Base-by-base conservation (phyloP, 257 asterid species). In the Scutellaria galericulata region DNA sequence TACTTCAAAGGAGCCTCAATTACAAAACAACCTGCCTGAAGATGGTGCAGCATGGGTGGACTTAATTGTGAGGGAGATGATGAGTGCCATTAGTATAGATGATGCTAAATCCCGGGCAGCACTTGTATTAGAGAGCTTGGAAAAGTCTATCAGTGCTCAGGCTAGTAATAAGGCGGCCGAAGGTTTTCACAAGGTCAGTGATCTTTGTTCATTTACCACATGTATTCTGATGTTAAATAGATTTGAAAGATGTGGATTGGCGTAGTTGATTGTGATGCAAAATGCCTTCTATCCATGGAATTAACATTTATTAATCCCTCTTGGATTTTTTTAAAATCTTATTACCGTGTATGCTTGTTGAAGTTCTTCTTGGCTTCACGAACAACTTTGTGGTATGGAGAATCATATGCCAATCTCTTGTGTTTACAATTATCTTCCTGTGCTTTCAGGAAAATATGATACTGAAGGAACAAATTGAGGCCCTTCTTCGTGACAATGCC, bases 31-130 rank as follows among this genome's bases (percentile, higher is more conserved):
- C 67, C 68, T 78, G 71, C 92, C 93, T n/a, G 78, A 9, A 54
- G 85, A 84, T 75, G 98, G 98, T 72, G 85, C 86, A 0, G 90
- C 84, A 59, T 90, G 97, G 97, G 95, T 90, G 61, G 92, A 93
- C 74, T 75, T 88, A 55, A 53, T 93, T 66, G 92, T 93, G 68
- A 79, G 59, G 57, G 96, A 93, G 85, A 85, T 93, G 96, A 75
- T 66, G 73, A 77, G 60, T 67, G 91, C 98, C 75, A 79, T 84
- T 37, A 93, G 85, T 83, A 68, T 91, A 13, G 92, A 89, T 70
- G 96, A 93, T 69, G 98, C 96, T 61, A 88, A 79, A 78, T 62
- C 77, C 48, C 88, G 96, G 12, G 92, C 90, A 2, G 64, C 91
- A 0, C 76, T 74, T 18, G 82, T 91, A 59, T 75, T 93, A 68